Evolutionary conservation across 176 grass and related monocot species (phyloP), one percentile per base, ranked within the genome.

Genomic region (Aegilops bicornis): DNA sequence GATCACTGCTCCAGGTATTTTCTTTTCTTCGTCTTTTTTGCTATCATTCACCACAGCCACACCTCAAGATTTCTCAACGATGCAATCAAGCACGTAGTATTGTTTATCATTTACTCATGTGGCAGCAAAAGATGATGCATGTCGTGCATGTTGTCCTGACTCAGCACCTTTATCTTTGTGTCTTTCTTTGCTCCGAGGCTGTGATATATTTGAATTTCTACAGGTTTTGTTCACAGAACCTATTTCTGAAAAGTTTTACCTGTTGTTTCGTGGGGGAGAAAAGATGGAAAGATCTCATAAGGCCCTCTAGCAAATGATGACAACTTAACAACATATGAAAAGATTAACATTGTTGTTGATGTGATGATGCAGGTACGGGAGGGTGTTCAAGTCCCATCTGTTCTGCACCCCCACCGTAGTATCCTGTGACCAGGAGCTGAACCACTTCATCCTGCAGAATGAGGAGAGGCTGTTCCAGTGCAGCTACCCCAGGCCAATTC

Each of bases 371-470:
- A 97, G 94, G 89, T 94, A 96, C 45, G 94, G 94, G 77, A 91
- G 82, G 70, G 94, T 97, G 75, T 97, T 97, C 91, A 97, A 92
- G 87, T 97, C 94, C 17, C 94, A 97, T 88, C 87, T 97, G 64
- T 97, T 97, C 88, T 89, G 87, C 79, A 88, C 83, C 32, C 94
- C 94, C 35, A 92, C 94, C 13, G 68, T 97, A 61, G 94, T 97
- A 69, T 97, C 94, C 16, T 97, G 94, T 81, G 94, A 97, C 87
- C 89, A 86, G 76, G 94, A 97, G 39, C 94, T 97, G 79, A 97
- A 97, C 89, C 89, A 97, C 77, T 97, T 97, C 94, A 97, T 97
- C 78, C 94, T 97, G 82, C 94, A 97, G 79, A 97, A 97, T 79
- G 94, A 97, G 85, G 94, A 96, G 87, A 91, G 84, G 82, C 82